phyloP scores from a whole-genome alignment of 805 yeast species.

The Pichia deserticola region DNA sequence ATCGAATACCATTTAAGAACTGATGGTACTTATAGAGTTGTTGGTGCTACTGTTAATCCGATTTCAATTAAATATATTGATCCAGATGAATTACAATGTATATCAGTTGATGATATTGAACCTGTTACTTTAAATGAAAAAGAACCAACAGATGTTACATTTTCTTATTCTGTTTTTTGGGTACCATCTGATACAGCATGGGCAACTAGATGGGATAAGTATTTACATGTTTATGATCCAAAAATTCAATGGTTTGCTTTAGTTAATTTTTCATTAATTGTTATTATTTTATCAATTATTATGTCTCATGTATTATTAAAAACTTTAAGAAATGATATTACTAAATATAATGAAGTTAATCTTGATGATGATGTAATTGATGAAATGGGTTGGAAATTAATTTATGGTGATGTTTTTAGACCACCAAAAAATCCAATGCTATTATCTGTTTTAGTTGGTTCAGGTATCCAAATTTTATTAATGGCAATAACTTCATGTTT shows the following conservation, averaged over 20 bases:
- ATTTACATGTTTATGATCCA: slow-evolving; percentile 85
- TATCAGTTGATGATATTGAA: slow-evolving; percentile 18
- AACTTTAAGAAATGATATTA: slow-evolving; percentile 78
- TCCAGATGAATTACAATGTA: slow-evolving; percentile 15
- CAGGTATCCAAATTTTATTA: slow-evolving; percentile 76
- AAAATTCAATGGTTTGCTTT: slow-evolving; percentile 95
- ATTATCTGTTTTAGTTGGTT: slow-evolving; percentile 76
- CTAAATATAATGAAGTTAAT: slow-evolving; percentile 82
- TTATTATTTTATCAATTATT: slow-evolving; percentile 63
- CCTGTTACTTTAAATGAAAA: slow-evolving; percentile 45
- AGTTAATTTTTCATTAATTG: slow-evolving; percentile 77
- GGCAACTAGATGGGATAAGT: slow-evolving; percentile 99
- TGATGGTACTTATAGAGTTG: slow-evolving; percentile 69
- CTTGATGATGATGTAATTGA: slow-evolving; percentile 82
- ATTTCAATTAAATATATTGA: slow-evolving; percentile 34
- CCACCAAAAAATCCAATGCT: slow-evolving; percentile 65
- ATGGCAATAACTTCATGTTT: slow-evolving; percentile 68
- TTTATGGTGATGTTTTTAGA: slow-evolving; percentile 93
- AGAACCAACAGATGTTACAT: slow-evolving; percentile 52
- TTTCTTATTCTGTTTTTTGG: slow-evolving; percentile 80
- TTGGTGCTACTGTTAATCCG: slow-evolving; percentile 80
- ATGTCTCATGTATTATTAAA: slow-evolving; percentile 73
- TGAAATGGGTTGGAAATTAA: slow-evolving; percentile 95
- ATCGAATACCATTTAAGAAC: slow-evolving; percentile 79
- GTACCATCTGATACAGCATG: slow-evolving; percentile 65